Conservation (phyloP, 2,329 filamentous ascomycete species). For the Xylariaceae sp. region DNA sequence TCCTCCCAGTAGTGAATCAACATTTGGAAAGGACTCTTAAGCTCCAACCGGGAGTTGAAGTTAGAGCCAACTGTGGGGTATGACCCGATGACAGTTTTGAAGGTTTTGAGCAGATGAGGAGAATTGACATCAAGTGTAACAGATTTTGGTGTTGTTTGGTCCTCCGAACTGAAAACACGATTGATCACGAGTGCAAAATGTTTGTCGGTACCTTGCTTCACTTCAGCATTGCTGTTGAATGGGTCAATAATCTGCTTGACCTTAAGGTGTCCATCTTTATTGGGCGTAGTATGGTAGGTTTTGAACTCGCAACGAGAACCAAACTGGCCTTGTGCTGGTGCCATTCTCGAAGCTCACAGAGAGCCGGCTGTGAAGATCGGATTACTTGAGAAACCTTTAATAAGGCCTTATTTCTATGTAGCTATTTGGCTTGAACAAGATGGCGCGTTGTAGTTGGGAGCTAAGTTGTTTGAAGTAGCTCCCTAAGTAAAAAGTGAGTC, state of each 20-base stretch:
- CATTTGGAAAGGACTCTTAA: constrained; percentile 26
- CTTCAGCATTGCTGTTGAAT: constrained; percentile 16
- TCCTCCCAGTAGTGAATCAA: constrained; percentile 30
- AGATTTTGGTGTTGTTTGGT: constrained; percentile 14
- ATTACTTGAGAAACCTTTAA: no score
- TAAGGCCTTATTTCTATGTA: no score
- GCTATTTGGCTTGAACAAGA: no score
- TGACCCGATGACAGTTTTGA: constrained; percentile 21
- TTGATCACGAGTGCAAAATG: constrained; percentile 24
- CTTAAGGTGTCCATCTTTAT: constrained; percentile 21
- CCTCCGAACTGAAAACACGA: constrained; percentile 19
- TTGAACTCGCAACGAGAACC: constrained; percentile 23
- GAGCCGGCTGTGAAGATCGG: no score
- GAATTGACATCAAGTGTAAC: constrained; percentile 30
- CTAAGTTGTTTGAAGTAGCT: no score
- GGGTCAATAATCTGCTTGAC: constrained; percentile 16
- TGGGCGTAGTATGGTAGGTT: constrained; percentile 20
- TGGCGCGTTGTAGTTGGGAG: no score
- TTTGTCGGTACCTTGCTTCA: constrained; percentile 6
- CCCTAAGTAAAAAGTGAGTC: no score
- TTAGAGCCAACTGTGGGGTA: constrained; percentile 25
- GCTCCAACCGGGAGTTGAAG: constrained; percentile 28
- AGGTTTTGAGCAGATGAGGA: constrained; percentile 25
- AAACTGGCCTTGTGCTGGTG: background rate
- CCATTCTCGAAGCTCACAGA: background rate